Conservation (phyloP, 2,329 filamentous ascomycete species). For the Pseudogymnoascus sp. region DNA sequence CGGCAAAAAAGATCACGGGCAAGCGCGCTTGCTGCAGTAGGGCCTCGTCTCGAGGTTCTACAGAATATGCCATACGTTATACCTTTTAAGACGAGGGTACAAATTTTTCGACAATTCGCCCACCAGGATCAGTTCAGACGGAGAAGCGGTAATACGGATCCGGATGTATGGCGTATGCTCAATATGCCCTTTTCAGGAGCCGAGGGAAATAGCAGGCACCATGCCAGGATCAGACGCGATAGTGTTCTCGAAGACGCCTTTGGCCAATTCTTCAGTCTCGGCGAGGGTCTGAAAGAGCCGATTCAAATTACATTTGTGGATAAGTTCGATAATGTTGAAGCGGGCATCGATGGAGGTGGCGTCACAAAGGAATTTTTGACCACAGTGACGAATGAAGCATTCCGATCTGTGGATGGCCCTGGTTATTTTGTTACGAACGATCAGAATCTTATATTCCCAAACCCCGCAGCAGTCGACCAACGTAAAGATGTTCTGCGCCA, state of each 20-base stretch:
- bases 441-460: conserved; percentile 80
- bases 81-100: conserved; percentile 81
- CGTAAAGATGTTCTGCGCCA: conserved; percentile 48
- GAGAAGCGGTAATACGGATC: conserved; percentile 61
- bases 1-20: conserved; percentile 60
- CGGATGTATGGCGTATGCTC: conserved; percentile 62
- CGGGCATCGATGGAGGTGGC: conserved; percentile 91
- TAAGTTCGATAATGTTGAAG: conserved; percentile 75
- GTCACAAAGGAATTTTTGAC: conserved; percentile 97
- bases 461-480: conserved; percentile 68
- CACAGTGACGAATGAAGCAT: conserved; percentile 77
- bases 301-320: conserved; percentile 97
- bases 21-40: conserved; percentile 67
- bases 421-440: conserved; percentile 69
- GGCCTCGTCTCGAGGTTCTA: conserved; percentile 79
- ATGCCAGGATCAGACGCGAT: conserved; percentile 70
- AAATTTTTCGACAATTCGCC: conserved; percentile 93
- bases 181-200: conserved; percentile 17
- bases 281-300: conserved; percentile 79
- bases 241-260: conserved; percentile 80
- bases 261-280: conserved; percentile 70
- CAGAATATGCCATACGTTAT: conserved; percentile 97
- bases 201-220: conserved; percentile 47
- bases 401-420: conserved; percentile 48
- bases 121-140: conserved; percentile 67